These are phyloP conservation scores for Cercospora brassicicola DNA, from an alignment of 2,329 filamentous ascomycete genomes.

Conservation along the genomic window DNA sequence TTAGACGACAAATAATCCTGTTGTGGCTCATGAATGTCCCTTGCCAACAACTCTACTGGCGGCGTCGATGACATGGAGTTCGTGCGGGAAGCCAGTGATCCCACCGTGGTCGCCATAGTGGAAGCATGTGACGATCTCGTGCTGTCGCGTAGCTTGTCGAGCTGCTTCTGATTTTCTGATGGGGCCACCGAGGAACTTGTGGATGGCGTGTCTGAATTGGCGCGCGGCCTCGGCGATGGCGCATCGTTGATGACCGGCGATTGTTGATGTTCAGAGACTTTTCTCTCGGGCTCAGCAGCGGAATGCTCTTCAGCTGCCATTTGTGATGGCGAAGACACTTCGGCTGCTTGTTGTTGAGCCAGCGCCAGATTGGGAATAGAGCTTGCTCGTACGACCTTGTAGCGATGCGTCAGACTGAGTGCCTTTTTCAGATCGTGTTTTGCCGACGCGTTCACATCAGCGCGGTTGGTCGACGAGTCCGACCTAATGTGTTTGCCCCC, in stretches of 20 bases:
- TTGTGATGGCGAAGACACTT: not conserved
- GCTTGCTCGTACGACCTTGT: conserved; percentile 37
- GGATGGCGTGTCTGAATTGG: conserved; percentile 29
- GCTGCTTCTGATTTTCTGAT: conserved; percentile 33
- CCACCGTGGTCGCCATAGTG: conserved; percentile 25
- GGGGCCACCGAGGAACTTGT: conserved; percentile 28
- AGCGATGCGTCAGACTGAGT: conserved; percentile 40
- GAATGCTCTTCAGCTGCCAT: not conserved
- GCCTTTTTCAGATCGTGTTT: conserved; percentile 30
- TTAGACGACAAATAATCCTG: conserved; percentile 19
- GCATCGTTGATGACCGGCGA: not conserved
- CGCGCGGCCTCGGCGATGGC: conserved; percentile 5
- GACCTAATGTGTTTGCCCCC: conserved; percentile 66
- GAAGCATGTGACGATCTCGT: conserved; percentile 36
- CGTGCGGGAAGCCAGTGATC: conserved; percentile 30
- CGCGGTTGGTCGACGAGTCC: conserved; percentile 41
- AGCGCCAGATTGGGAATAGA: conserved; percentile 23
- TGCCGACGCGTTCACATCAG: conserved; percentile 8
- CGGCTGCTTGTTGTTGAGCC: not conserved
- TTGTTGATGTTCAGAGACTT: not conserved
- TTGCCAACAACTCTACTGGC: conserved; percentile 25
- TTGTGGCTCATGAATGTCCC: conserved; percentile 20
- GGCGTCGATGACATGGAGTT: conserved; percentile 34
- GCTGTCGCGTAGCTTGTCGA: conserved; percentile 35
- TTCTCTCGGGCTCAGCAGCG: conserved; percentile 14